A percentile compares a stretch with the other conserved stretches of the same genome.
Evolutionary conservation across 257 asterid species (phyloP).

Genomic region (Linderniella brevidens): DNA sequence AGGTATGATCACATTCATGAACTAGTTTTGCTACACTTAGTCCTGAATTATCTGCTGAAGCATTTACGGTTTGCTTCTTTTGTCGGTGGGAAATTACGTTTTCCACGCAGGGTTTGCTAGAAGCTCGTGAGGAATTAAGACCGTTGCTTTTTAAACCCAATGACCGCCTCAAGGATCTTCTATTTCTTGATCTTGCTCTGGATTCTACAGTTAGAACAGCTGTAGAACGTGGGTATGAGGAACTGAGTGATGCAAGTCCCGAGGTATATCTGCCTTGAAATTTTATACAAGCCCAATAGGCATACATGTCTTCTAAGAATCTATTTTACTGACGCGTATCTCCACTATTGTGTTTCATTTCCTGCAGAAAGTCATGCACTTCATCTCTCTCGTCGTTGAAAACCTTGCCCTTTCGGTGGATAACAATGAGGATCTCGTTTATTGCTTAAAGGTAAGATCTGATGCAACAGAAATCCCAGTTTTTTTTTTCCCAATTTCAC

Average conservation of each 20-base stretch:
- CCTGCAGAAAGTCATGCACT: constrained; percentile 78
- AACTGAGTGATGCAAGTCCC: constrained; percentile 56
- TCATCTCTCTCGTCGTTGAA: constrained; percentile 82
- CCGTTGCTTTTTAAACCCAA: constrained; percentile 65
- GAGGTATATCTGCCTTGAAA: constrained; percentile 35
- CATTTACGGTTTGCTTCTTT: background rate
- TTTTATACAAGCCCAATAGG: constrained; percentile 3
- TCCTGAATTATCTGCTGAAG: too few species aligned
- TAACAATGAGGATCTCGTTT: constrained; percentile 76
- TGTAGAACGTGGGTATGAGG: constrained; percentile 92
- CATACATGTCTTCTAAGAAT: background rate
- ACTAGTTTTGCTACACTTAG: too few species aligned
- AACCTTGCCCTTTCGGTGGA: constrained; percentile 79
- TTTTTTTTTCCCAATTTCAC: constrained; percentile 8
- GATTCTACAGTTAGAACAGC: constrained; percentile 97
- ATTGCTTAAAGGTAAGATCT: constrained; percentile 75
- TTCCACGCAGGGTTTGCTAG: constrained; percentile 57
- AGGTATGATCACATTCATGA: constrained; percentile 36
- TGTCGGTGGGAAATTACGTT: background rate
- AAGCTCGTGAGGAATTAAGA: constrained; percentile 93
- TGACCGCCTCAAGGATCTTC: constrained; percentile 81
- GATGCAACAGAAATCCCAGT: constrained; percentile 1
- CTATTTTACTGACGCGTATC: constrained; percentile 1
- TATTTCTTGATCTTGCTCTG: constrained; percentile 86
- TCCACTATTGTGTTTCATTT: constrained; percentile 6